phyloP scores from a whole-genome alignment of 2,329 filamentous ascomycete genomes.

The Aaosphaeria arxii region DNA sequence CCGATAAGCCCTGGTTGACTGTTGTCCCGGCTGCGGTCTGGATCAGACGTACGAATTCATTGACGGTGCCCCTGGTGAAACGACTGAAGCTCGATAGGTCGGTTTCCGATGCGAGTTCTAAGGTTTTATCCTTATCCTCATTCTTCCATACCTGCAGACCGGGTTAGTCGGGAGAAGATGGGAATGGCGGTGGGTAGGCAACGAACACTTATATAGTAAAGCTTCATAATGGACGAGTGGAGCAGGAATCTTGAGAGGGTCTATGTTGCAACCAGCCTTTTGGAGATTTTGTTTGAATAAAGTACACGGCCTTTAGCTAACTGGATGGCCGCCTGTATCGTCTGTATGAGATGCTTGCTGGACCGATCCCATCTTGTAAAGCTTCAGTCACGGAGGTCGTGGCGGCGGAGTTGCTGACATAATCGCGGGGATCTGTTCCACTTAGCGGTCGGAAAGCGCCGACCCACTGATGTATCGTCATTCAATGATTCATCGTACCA shows the following conservation, averaged over 20 bases:
- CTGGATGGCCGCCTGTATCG: too few relatives aligned
- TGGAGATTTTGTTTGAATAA: too few relatives aligned
- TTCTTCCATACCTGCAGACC: neutral
- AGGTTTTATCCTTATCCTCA: constrained; percentile 60
- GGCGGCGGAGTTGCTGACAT: neutral
- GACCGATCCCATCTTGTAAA: too few relatives aligned
- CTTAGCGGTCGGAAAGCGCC: too few relatives aligned
- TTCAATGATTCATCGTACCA: too few relatives aligned
- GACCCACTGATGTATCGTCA: too few relatives aligned
- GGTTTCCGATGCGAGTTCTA: constrained; percentile 74
- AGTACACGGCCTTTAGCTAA: too few relatives aligned
- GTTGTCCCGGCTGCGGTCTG: neutral
- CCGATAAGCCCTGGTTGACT: too few relatives aligned
- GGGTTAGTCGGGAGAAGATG: neutral
- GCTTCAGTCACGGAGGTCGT: neutral
- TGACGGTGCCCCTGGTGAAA: constrained; percentile 61
- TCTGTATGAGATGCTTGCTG: too few relatives aligned
- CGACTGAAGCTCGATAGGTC: constrained; percentile 76
- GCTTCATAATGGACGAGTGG: constrained; percentile 62
- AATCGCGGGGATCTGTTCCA: too few relatives aligned
- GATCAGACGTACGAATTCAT: constrained; percentile 21
- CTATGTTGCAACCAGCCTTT: too few relatives aligned
- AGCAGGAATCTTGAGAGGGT: neutral
- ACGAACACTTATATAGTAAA: constrained; percentile 82
- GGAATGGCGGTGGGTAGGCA: constrained; percentile 17